These are phyloP conservation scores for Chenopodium berlandieri DNA, from an alignment of 148 eudicot genomes.

Conservation along the genomic window DNA sequence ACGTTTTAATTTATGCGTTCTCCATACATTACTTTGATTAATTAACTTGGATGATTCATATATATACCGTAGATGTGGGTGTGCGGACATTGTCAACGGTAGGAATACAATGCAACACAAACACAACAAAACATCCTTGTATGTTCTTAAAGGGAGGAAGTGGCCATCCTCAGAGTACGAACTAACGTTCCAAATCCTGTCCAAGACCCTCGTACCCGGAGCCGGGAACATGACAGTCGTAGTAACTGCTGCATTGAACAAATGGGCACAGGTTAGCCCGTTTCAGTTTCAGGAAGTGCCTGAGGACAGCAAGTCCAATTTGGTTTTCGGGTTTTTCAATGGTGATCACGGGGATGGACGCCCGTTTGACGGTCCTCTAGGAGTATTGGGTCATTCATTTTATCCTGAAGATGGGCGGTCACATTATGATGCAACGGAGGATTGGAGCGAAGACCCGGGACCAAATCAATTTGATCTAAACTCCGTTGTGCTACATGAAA, in stretches of 20 bases:
- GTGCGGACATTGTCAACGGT: conserved; percentile 16
- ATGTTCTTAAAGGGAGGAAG: not conserved
- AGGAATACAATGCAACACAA: conserved; percentile 17
- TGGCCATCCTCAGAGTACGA: conserved; percentile 19
- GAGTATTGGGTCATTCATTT: conserved; percentile 16
- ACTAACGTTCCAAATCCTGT: conserved; percentile 19
- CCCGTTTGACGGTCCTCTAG: conserved; percentile 29
- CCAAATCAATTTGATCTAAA: conserved; percentile 14
- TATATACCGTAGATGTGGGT: conserved; percentile 18
- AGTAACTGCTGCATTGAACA: not conserved
- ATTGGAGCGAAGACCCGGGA: conserved; percentile 18
- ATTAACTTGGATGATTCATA: no score
- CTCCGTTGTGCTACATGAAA: conserved; percentile 31
- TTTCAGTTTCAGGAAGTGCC: not conserved
- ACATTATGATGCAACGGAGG: conserved; percentile 26
- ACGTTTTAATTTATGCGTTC: no score
- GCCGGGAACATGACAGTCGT: conserved; percentile 4
- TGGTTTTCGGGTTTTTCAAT: conserved; percentile 12
- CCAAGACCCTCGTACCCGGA: conserved; percentile 7
- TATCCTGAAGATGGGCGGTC: conserved; percentile 16
- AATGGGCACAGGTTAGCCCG: conserved; percentile 10
- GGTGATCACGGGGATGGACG: conserved; percentile 27
- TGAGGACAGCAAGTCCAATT: not conserved
- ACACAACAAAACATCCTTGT: not conserved
- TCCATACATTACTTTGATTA: no score